These are phyloP conservation scores for Aspergillus leporis DNA, from an alignment of 495 filamentous ascomycete genomes.

Conservation along the genomic window DNA sequence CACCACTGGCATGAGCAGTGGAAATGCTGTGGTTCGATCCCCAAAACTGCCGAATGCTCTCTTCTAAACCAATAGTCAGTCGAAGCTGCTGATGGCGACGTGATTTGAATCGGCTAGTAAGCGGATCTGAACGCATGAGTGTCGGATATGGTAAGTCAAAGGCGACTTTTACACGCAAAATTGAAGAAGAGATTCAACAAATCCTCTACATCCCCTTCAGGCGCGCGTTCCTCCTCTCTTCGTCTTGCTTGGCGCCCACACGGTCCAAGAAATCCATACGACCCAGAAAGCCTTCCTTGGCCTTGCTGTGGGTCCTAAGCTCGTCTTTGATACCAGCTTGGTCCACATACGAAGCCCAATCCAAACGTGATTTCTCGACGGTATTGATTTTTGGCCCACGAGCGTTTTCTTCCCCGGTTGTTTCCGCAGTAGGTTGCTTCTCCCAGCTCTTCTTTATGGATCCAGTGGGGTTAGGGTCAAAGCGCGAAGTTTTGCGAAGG, in stretches of 20 bases:
- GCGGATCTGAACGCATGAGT: not conserved
- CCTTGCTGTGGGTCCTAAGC: slow-evolving; percentile 78
- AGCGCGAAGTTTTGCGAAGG: slow-evolving; percentile 70
- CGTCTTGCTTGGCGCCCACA: slow-evolving; percentile 74
- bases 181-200: not conserved
- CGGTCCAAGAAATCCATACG: slow-evolving; percentile 88
- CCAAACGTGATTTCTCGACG: slow-evolving; percentile 90
- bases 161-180: not conserved
- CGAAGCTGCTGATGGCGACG: not conserved
- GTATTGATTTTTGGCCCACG: slow-evolving; percentile 88
- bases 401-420: slow-evolving; percentile 33
- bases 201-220: slow-evolving; percentile 51
- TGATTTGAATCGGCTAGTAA: not conserved
- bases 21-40: not conserved
- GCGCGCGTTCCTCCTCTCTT: slow-evolving; percentile 66
- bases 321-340: slow-evolving; percentile 90
- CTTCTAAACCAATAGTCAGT: not conserved
- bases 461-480: slow-evolving; percentile 69
- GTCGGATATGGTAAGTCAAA: not conserved
- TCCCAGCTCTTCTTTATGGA: slow-evolving; percentile 53
- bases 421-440: slow-evolving; percentile 33
- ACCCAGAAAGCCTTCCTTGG: slow-evolving; percentile 77
- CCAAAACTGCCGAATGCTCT: not conserved
- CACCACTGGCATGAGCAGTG: not conserved
- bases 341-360: slow-evolving; percentile 95